phyloP scores from a whole-genome alignment of 2,329 filamentous ascomycete genomes.

The Botrytis hyacinthi region DNA sequence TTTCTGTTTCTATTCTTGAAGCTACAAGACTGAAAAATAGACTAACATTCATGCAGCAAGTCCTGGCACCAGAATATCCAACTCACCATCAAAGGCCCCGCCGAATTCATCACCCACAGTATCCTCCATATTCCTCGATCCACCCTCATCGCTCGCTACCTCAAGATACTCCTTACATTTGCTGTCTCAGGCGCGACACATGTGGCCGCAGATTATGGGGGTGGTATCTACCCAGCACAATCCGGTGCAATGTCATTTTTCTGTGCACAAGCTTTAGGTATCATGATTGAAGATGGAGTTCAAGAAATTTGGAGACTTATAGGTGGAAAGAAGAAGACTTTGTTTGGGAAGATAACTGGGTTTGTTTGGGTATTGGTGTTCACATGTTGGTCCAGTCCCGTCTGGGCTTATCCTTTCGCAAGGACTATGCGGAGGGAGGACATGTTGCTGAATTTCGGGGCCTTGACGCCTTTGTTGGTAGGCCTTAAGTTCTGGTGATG shows the following conservation, averaged over 20 bases:
- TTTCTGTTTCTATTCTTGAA: background rate
- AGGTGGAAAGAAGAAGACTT: background rate
- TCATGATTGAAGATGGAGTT: slow-evolving; percentile 38
- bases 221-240: slow-evolving; percentile 24
- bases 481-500: background rate
- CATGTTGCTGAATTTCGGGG: background rate
- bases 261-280: slow-evolving; percentile 28
- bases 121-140: background rate
- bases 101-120: background rate
- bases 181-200: slow-evolving; percentile 36
- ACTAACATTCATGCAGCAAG: background rate
- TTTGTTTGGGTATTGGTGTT: background rate
- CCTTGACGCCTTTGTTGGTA: background rate
- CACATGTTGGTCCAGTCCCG: background rate
- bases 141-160: slow-evolving; percentile 32
- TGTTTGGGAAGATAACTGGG: background rate
- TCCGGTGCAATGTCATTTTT: slow-evolving; percentile 35
- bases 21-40: fast-evolving
- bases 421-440: background rate
- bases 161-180: slow-evolving; percentile 37
- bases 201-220: slow-evolving; percentile 24
- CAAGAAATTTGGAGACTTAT: slow-evolving; percentile 29
- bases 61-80: background rate
- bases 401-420: background rate
- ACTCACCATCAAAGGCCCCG: background rate